A percentile compares a stretch with the other conserved stretches of the same genome.
Evolutionary conservation across 257 asterid species (phyloP).

Genomic region (Gentiana straminea): DNA sequence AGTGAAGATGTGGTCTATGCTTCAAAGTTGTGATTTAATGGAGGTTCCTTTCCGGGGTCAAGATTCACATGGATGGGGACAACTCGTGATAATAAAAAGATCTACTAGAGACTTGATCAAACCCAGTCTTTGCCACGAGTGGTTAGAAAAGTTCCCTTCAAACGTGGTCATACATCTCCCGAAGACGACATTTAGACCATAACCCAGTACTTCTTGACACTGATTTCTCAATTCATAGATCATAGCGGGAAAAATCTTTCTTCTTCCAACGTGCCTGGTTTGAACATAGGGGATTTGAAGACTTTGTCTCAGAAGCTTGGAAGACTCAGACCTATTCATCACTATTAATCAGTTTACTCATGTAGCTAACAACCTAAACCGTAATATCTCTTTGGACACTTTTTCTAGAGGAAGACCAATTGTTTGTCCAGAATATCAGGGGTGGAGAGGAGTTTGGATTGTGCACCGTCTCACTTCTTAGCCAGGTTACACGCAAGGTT

Average conservation of each 20-base stretch:
- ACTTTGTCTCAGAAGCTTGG: too few relatives aligned
- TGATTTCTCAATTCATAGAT: neutral
- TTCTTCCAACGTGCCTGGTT: neutral
- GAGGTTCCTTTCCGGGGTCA: neutral
- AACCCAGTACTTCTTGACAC: neutral
- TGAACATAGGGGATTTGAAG: neutral
- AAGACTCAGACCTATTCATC: too few relatives aligned
- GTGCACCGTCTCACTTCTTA: neutral
- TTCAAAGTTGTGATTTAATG: neutral
- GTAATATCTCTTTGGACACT: neutral
- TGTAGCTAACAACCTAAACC: neutral
- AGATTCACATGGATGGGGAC: neutral
- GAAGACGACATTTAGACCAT: neutral
- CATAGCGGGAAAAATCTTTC: too few relatives aligned
- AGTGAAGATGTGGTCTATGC: too few relatives aligned
- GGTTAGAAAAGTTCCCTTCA: neutral
- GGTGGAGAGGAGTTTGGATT: neutral
- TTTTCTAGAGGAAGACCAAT: too few relatives aligned
- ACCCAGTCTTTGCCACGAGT: neutral
- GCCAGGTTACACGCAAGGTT: neutral
- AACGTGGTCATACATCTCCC: neutral
- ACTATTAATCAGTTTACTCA: too few relatives aligned
- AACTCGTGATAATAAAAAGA: neutral
- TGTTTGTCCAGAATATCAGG: neutral
- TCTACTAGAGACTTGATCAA: neutral